Evolutionary conservation across 2,329 filamentous ascomycete genomes (phyloP).

Genomic region (Paraconiothyrium sp.): DNA sequence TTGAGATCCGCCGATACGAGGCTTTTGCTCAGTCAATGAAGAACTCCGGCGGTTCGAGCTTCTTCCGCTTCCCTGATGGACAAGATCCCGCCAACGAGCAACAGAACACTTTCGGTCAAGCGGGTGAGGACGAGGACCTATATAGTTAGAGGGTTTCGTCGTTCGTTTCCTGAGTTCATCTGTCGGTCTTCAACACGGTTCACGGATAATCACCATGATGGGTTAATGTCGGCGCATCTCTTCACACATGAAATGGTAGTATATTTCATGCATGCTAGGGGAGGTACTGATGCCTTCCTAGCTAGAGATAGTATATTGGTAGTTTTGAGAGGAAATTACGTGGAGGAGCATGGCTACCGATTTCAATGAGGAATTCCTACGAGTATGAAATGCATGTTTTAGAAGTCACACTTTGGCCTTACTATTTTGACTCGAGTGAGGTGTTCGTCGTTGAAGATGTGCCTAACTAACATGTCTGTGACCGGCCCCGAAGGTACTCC

Average conservation of each 20-base stretch:
- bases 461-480: background rate
- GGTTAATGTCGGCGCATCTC: slow-evolving; percentile 28
- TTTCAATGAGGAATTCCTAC: slow-evolving; percentile 5
- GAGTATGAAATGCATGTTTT: slow-evolving; percentile 13
- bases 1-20: slow-evolving; percentile 98
- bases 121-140: slow-evolving; percentile 93
- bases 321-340: slow-evolving; percentile 7
- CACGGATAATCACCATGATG: slow-evolving; percentile 7
- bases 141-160: slow-evolving; percentile 75
- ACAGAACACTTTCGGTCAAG: slow-evolving; percentile 75
- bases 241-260: slow-evolving; percentile 20
- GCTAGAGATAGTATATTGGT: slow-evolving; percentile 4
- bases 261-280: background rate
- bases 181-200: slow-evolving; percentile 10
- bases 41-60: slow-evolving; percentile 92
- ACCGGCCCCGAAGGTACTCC: no score
- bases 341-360: slow-evolving; percentile 5
- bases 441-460: background rate
- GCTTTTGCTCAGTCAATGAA: slow-evolving; percentile 99
- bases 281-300: background rate
- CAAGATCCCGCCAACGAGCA: slow-evolving; percentile 59
- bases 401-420: background rate
- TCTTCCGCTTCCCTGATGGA: slow-evolving; percentile 89
- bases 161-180: slow-evolving; percentile 15
- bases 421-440: background rate